Percentiles rank a stretch among this genome's conserved stretches.
Conservation (phyloP, 108 stramenopile genomes). For the Cyclostephanos tholiformis region DNA sequence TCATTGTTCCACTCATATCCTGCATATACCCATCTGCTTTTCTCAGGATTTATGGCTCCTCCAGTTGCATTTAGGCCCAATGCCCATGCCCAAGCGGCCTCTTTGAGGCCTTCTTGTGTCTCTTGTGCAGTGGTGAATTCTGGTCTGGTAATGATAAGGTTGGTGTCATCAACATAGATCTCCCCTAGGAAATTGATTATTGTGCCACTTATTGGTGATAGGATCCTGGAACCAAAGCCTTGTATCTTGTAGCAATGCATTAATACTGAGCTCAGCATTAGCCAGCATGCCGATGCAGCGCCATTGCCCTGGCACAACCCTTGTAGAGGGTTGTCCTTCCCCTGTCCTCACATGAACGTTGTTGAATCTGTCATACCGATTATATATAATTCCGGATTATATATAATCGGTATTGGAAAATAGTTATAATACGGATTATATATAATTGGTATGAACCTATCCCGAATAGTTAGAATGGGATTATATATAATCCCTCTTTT, state of each 20-base stretch:
- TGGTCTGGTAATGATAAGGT: neutral
- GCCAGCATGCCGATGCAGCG: no score
- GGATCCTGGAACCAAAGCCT: neutral
- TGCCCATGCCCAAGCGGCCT: neutral
- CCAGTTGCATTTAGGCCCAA: neutral
- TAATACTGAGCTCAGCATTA: neutral
- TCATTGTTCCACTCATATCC: neutral
- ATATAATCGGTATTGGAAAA: no score
- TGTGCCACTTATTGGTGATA: neutral
- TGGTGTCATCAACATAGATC: neutral
- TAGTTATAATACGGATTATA: no score
- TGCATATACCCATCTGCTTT: neutral
- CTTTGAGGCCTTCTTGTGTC: neutral
- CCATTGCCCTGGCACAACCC: conserved; percentile 7
- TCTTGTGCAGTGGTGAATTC: neutral
- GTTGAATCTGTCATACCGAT: no score
- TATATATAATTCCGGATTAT: no score
- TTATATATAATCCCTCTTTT: no score
- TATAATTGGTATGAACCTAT: no score
- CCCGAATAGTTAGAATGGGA: no score
- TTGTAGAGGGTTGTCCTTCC: neutral
- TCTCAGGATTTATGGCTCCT: neutral
- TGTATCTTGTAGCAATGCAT: neutral
- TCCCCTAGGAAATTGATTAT: neutral
- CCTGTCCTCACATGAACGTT: conserved; percentile 1